Evolutionary conservation across 371 early-diverging fungal species (phyloP).

Genomic region (Coemansia sp.): DNA sequence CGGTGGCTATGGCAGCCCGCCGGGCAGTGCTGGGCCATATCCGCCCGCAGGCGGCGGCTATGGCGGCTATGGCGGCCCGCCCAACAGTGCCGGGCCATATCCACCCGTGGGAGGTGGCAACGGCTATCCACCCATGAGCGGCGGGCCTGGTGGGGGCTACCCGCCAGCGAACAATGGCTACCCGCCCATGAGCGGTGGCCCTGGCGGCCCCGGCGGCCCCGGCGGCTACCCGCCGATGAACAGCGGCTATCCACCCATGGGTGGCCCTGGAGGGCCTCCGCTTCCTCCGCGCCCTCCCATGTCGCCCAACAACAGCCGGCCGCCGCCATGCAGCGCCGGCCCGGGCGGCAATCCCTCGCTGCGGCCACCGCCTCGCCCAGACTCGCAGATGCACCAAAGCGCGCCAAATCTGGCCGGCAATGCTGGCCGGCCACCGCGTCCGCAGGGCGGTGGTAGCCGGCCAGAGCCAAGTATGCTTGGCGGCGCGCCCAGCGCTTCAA

Average conservation of each 20-base stretch:
- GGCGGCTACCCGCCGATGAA: slow-evolving; percentile 1
- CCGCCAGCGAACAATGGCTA: background rate
- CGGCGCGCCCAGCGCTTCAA: background rate
- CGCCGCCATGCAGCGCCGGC: slow-evolving; percentile 13
- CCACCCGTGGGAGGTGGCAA: background rate
- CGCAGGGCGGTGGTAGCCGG: background rate
- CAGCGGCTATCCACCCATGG: background rate
- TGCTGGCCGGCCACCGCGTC: background rate
- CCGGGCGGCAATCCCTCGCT: slow-evolving; percentile 1
- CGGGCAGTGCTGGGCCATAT: no score
- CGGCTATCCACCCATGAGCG: slow-evolving; percentile 7
- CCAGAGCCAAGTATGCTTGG: background rate
- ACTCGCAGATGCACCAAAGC: slow-evolving; percentile 5
- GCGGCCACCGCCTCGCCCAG: slow-evolving; percentile 8
- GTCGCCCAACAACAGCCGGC: slow-evolving; percentile 3
- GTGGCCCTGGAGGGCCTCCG: background rate
- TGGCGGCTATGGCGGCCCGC: background rate
- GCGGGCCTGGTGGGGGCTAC: slow-evolving; percentile 3
- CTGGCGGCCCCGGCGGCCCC: background rate
- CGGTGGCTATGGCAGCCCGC: background rate
- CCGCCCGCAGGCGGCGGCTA: background rate
- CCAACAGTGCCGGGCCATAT: background rate
- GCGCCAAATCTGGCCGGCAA: slow-evolving; percentile 8
- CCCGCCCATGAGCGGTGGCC: background rate
- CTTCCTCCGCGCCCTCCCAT: slow-evolving; percentile 4